Evolutionary conservation across 164 flowering plant species (phyloP).

Genomic region (Hamamelis virginiana): DNA sequence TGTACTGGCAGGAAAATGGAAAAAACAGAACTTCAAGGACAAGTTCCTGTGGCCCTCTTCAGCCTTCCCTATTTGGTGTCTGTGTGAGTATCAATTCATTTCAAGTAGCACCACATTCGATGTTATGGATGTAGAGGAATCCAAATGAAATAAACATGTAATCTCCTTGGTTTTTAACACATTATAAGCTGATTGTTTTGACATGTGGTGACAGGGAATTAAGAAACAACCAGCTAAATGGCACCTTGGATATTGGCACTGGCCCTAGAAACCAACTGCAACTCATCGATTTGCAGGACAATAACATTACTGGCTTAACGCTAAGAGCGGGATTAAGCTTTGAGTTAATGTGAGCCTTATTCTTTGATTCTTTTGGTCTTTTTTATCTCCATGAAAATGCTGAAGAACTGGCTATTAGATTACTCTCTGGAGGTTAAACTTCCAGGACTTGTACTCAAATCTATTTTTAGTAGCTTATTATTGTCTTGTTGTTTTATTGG

Average conservation of each 20-base stretch:
- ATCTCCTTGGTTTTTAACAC: no score
- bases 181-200: neutral
- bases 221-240: conserved; percentile 29
- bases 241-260: conserved; percentile 26
- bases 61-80: conserved; percentile 31
- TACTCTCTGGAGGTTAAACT: no score
- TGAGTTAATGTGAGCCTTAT: conserved; percentile 23
- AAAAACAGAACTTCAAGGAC: neutral
- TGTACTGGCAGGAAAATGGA: conserved; percentile 28
- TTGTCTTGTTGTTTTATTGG: conserved; percentile 5
- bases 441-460: conserved; percentile 40
- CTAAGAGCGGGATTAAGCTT: conserved; percentile 2
- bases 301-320: conserved; percentile 14
- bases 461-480: no score
- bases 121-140: no score
- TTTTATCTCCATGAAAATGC: no score
- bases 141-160: no score
- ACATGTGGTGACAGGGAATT: conserved; percentile 21
- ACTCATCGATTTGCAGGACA: conserved; percentile 29
- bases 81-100: conserved; percentile 27
- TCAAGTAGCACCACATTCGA: no score
- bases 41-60: conserved; percentile 29
- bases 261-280: conserved; percentile 26
- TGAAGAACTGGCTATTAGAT: no score
- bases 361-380: no score